phyloP scores from a whole-genome alignment of 164 flowering plant genomes.

The grape (Vitis vinifera) region ASM3070453v1 NC_081809.1:5762501-5763000 shows the following conservation, averaged over 20 bases:
- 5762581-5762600: not conserved
- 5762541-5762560: not conserved
- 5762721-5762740: not conserved
- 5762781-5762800: too few relatives aligned
- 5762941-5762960: too few relatives aligned
- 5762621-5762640: not conserved
- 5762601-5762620: not conserved
- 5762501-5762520: conserved; percentile 55
- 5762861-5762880: too few relatives aligned
- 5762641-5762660: conserved; percentile 6
- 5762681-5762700: conserved; percentile 10
- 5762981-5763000: too few relatives aligned
- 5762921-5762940: too few relatives aligned
- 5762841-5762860: too few relatives aligned
- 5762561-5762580: not conserved
- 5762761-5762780: too few relatives aligned
- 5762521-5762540: conserved; percentile 33
- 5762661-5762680: conserved; percentile 1
- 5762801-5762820: too few relatives aligned
- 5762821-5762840: too few relatives aligned
- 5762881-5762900: too few relatives aligned
- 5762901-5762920: too few relatives aligned
- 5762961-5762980: too few relatives aligned
- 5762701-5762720: conserved; percentile 8
- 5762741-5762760: not conserved